These are phyloP conservation scores for Choanephora cucurbitarum DNA, from an alignment of 371 early-diverging fungal genomes.

Conservation along the genomic window DNA sequence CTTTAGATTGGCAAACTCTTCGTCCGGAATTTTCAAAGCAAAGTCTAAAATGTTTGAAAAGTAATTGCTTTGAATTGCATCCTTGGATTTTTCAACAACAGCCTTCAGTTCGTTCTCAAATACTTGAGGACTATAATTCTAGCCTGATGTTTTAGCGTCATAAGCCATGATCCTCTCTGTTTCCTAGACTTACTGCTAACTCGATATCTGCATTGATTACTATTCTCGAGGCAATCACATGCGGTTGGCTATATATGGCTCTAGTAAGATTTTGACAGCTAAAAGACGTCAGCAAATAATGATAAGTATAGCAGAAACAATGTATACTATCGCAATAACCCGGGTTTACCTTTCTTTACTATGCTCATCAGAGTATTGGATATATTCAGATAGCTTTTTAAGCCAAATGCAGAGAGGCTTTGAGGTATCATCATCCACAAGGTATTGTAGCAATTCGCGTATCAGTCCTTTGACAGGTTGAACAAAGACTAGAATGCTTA, in stretches of 20 bases:
- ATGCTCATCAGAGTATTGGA: neutral
- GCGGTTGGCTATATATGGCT: slow-evolving; percentile 13
- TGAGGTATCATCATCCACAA: slow-evolving; percentile 17
- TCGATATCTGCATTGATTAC: slow-evolving; percentile 18
- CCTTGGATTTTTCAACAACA: neutral
- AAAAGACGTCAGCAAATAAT: too few relatives aligned
- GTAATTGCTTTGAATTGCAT: neutral
- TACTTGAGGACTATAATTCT: slow-evolving; percentile 3
- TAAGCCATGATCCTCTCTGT: too few relatives aligned
- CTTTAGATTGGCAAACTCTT: neutral
- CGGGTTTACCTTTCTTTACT: neutral
- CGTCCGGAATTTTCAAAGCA: slow-evolving; percentile 6
- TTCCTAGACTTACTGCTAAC: slow-evolving; percentile 7
- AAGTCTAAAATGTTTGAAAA: neutral
- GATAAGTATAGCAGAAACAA: neutral
- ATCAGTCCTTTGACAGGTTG: slow-evolving; percentile 18
- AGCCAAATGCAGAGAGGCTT: slow-evolving; percentile 15
- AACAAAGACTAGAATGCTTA: slow-evolving; percentile 15
- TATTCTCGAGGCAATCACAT: slow-evolving; percentile 16
- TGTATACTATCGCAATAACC: neutral
- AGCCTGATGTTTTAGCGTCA: neutral
- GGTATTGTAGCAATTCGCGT: slow-evolving; percentile 19
- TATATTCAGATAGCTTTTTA: neutral
- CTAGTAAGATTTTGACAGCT: slow-evolving; percentile 2
- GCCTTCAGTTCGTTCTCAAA: slow-evolving; percentile 2